These are phyloP conservation scores for Epichloe baconii DNA, from an alignment of 2,329 filamentous ascomycete species.

Conservation along the genomic window DNA sequence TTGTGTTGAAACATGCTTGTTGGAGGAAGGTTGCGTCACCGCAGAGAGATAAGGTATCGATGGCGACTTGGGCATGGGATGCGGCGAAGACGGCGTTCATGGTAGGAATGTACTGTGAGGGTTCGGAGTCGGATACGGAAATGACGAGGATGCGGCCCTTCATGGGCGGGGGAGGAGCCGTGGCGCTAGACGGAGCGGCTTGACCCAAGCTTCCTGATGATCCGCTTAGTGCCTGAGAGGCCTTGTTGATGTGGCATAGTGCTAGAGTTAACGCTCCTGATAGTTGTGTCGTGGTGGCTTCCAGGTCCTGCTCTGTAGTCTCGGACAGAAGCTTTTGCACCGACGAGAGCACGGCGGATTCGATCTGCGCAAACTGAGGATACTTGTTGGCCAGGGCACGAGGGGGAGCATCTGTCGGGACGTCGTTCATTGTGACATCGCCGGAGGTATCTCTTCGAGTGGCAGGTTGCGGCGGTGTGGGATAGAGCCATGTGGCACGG, in stretches of 20 bases:
- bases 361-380: conserved; percentile 78
- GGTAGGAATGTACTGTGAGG: conserved; percentile 90
- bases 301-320: conserved; percentile 52
- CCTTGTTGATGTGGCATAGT: conserved; percentile 81
- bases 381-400: conserved; percentile 68
- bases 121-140: conserved; percentile 70
- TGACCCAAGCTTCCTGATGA: conserved; percentile 33
- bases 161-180: conserved; percentile 18
- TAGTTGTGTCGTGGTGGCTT: conserved; percentile 72
- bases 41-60: conserved; percentile 80
- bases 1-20: conserved; percentile 60
- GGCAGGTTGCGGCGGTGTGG: conserved; percentile 28
- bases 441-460: conserved; percentile 23
- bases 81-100: conserved; percentile 99
- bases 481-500: conserved; percentile 82
- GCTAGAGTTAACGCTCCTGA: conserved; percentile 85
- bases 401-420: conserved; percentile 20
- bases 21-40: conserved; percentile 86
- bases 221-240: conserved; percentile 49
- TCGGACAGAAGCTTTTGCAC: conserved; percentile 58
- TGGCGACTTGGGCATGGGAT: conserved; percentile 72
- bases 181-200: conserved; percentile 19
- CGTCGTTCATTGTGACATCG: conserved; percentile 46
- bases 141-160: conserved; percentile 67
- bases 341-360: conserved; percentile 63